Percentiles rank a stretch among this genome's conserved stretches.
These are phyloP conservation scores for Penicillium nordicum DNA, from an alignment of 2,329 filamentous ascomycete genomes.

Conservation along the genomic window DNA sequence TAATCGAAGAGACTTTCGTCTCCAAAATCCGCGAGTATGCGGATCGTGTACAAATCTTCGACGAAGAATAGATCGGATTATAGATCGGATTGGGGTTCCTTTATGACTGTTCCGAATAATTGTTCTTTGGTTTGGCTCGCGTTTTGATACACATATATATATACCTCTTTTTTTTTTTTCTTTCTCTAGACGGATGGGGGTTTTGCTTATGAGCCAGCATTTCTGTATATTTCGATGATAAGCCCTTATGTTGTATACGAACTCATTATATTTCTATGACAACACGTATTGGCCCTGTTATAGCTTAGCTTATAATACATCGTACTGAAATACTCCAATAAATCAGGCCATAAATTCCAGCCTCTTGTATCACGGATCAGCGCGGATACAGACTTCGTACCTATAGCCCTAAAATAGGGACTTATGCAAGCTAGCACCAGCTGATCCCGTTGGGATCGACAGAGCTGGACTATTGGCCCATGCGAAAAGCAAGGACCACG, in stretches of 20 bases:
- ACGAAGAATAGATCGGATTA: slow-evolving; percentile 50
- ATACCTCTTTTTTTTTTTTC: not conserved
- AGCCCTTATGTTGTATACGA: not conserved
- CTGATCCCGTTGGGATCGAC: slow-evolving; percentile 1
- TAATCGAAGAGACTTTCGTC: slow-evolving; percentile 71
- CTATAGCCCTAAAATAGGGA: not conserved
- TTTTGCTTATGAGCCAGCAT: slow-evolving; percentile 1
- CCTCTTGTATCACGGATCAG: not conserved
- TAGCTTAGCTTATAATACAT: not conserved
- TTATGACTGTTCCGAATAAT: not conserved
- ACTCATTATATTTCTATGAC: not conserved
- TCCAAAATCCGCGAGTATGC: slow-evolving; percentile 82
- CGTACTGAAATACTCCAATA: not conserved
- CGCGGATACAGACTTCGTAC: not conserved
- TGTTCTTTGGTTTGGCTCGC: not conserved
- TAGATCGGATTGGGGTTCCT: slow-evolving; percentile 3
- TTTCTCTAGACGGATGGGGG: not conserved
- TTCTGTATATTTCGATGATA: slow-evolving; percentile 2
- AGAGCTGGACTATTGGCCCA: not conserved
- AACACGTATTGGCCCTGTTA: not conserved
- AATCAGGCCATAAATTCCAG: not conserved
- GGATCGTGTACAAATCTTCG: slow-evolving; percentile 76
- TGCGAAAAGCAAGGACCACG: not conserved
- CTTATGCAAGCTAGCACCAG: not conserved
- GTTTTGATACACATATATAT: not conserved